These are phyloP conservation scores for Fusarium sp. DNA, from an alignment of 2,329 filamentous ascomycete species.

Conservation along the genomic window DNA sequence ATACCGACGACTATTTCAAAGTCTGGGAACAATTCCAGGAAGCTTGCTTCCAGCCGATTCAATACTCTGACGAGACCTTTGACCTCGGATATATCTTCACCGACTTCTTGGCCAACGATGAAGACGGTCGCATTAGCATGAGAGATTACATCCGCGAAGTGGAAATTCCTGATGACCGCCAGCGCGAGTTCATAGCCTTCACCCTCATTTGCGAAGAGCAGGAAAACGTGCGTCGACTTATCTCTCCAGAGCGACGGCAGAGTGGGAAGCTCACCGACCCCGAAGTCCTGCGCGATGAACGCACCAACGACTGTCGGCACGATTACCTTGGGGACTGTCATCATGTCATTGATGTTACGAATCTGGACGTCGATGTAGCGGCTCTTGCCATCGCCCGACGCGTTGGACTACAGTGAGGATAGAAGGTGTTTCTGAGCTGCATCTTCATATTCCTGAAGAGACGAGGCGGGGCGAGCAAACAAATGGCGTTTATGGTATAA, in stretches of 20 bases:
- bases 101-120: background rate
- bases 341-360: background rate
- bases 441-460: background rate
- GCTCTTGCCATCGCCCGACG: background rate
- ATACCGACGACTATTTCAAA: accelerated
- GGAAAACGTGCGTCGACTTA: background rate
- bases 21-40: accelerated
- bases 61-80: background rate
- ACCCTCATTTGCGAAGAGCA: background rate
- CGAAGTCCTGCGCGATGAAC: background rate
- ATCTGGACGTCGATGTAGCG: background rate
- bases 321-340: background rate
- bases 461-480: background rate
- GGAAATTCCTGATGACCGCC: background rate
- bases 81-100: background rate
- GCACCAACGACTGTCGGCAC: background rate
- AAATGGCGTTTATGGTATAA: background rate
- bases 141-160: background rate
- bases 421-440: background rate
- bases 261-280: background rate
- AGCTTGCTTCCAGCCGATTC: background rate
- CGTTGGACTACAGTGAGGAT: background rate
- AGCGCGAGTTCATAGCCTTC: background rate
- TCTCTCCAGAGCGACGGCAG: background rate
- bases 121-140: accelerated